Evolutionary conservation across 495 filamentous ascomycete genomes (phyloP), one percentile per base, ranked within the genome.

Genomic region (Apodospora peruviana): DNA sequence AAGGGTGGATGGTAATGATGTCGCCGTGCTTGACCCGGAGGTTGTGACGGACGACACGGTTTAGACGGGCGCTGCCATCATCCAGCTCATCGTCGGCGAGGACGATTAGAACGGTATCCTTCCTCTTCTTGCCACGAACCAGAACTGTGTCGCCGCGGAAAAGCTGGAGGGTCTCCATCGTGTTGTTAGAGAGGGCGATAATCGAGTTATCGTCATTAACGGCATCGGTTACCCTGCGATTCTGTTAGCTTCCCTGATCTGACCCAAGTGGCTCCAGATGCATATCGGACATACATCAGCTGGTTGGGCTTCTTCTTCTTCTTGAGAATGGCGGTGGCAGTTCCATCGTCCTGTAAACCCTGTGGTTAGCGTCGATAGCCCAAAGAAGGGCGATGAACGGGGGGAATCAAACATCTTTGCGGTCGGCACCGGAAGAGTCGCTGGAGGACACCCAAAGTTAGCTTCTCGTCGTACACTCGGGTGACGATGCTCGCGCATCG

Each of bases 281-380:
- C 14, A 17, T 16, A 43, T 48, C 17, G 41, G 48, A 70, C 86
- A 61, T 78, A 91, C 89, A 97, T 95, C 70, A 98, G 71, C 51
- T 88, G 90, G 74, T 98, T 98, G 51, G 90, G 90, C 90, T 98
- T 98, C 90, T 98, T 98, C 83, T 98, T 98, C 80, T 96, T 96
- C 77, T 95, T 96, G 56, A 98, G 81, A 54, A 98, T 98, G 56
- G 93, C 93, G 16, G 94, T 97, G n/a, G 93, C 80, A 38, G 87
- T 91, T 59, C 95, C 91, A 61, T 96, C 86, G 53, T 84, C 84
- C 89, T 94, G 63, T 34, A 55, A 27, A 4, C 44, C 29, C n/a
- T n/a, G n/a, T 44, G 45, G 40, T 56, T 68, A 42, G 66, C 57
- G n/a, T n/a, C 50, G 16, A 37, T 14, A 17, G 2, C 21, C 18